phyloP scores from a whole-genome alignment of 75 land plant genomes.

The Cryptomeria japonica region DNA sequence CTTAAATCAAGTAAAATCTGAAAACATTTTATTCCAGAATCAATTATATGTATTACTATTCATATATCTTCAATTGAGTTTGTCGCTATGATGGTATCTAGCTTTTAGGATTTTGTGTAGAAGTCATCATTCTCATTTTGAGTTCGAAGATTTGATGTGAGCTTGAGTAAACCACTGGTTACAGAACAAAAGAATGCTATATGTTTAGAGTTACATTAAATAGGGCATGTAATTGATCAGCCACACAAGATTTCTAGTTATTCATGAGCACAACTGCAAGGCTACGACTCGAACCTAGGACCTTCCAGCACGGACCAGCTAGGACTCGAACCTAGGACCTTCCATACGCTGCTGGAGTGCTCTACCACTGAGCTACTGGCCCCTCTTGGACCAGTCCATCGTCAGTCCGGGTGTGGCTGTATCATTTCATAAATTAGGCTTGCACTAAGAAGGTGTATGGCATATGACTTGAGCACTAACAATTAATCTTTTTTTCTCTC shows the following conservation, averaged over 20 bases:
- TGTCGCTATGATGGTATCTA: background rate
- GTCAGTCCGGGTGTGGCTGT: too few relatives aligned
- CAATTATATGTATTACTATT: background rate
- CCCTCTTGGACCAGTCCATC: too few relatives aligned
- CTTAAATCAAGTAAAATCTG: background rate
- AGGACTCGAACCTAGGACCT: too few relatives aligned
- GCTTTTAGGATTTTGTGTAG: background rate
- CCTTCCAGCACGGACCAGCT: too few relatives aligned
- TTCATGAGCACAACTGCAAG: too few relatives aligned
- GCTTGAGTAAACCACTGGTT: background rate
- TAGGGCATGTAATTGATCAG: background rate
- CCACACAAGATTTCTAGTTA: background rate
- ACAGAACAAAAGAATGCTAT: background rate
- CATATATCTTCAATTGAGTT: background rate
- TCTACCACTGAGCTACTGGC: too few relatives aligned
- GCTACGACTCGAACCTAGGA: too few relatives aligned
- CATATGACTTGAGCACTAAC: background rate
- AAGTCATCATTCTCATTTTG: background rate
- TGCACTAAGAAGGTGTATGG: background rate
- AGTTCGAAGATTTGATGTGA: background rate
- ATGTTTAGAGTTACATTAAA: background rate
- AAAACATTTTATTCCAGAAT: background rate
- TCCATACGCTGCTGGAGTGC: too few relatives aligned
- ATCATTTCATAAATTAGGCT: too few relatives aligned
- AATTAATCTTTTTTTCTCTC: too few relatives aligned